A percentile compares a stretch with the other conserved stretches of the same genome.
Evolutionary conservation across 768 basidiomycete genomes (phyloP).

Genomic region (Naematelia encephala): DNA sequence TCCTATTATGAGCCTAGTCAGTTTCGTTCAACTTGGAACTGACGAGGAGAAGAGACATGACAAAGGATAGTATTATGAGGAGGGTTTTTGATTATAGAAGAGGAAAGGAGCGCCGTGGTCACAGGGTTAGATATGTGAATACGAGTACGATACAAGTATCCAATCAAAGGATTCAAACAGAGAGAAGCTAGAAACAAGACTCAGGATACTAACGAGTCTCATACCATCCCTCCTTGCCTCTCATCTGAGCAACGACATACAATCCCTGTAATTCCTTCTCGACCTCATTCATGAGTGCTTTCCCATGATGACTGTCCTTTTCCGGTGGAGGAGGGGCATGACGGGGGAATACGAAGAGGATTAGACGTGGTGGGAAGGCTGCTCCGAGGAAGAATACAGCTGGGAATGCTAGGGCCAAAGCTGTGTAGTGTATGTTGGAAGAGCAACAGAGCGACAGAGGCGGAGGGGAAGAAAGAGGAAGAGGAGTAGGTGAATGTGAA

Average conservation of each 20-base stretch:
- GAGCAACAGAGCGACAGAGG: background rate
- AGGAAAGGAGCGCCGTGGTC: constrained; percentile 49
- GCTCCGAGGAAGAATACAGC: constrained; percentile 40
- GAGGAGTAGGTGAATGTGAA: background rate
- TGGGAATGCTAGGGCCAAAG: constrained; percentile 39
- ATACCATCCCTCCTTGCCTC: constrained; percentile 53
- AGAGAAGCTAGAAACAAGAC: background rate
- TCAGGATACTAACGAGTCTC: constrained; percentile 44
- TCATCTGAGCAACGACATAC: constrained; percentile 58
- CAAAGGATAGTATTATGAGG: too few relatives aligned
- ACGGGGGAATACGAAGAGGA: constrained; percentile 67
- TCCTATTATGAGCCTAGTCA: constrained; percentile 50
- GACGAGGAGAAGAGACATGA: too few relatives aligned
- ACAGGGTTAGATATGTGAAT: constrained; percentile 42
- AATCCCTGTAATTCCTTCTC: constrained; percentile 69
- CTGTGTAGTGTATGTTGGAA: constrained; percentile 4
- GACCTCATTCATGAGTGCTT: constrained; percentile 60
- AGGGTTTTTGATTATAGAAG: too few relatives aligned
- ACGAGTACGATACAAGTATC: background rate
- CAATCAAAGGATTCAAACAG: background rate
- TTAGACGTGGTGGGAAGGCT: constrained; percentile 42
- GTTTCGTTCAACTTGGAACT: background rate
- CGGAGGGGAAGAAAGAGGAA: background rate
- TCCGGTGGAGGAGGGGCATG: constrained; percentile 69
- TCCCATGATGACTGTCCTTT: constrained; percentile 60